Evolutionary conservation across 2,329 filamentous ascomycete species (phyloP), one percentile per base, ranked within the genome.

Genomic region (Penicillium sp.): DNA sequence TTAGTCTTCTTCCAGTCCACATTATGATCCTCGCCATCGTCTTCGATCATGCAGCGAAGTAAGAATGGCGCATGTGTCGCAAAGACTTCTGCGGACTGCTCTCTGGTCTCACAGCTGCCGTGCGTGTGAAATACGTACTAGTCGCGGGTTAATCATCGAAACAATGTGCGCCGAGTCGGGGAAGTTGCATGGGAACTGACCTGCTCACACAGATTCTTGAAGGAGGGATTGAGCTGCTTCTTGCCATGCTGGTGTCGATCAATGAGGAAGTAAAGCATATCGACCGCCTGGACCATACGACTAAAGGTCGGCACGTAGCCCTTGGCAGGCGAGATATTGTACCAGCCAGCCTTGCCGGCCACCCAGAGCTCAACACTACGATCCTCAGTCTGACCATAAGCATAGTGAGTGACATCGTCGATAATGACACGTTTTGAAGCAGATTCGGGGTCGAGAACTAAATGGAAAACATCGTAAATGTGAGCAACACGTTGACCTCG

Each of bases 291-390:
- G 2, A 83, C 76, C 77, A 88, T 87, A 25, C 83, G 79, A 51
- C 82, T 78, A 72, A 82, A 87, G 40, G 82, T 80, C 1, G 76
- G 71, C 62, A 80, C 75, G 71, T 87, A 89, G 1, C 78, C 77
- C 64, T 79, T 78, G 43, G 81, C 76, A 2, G 87, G 85, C 33
- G 77, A 76, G 51, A 89, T 80, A 55, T 82, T 81, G 69, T 85
- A 88, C 86, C 86, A 89, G 57, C 87, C 87, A 42, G 86, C 84
- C 63, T 81, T 78, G 37, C 87, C 86, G 52, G 84, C 82, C 22
- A 86, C 85, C 86, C 87, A 89, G 46, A 89, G 78, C 25, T 82
- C 80, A 49, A 85, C 78, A 42, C 81, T 81, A 13, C 83, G 84
- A 70, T 87, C 83, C 51, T 82, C 81, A 68, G 84, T 76, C 64